Conservation (phyloP, 2,329 filamentous ascomycete genomes). For the Penicillium occitanis region DNA sequence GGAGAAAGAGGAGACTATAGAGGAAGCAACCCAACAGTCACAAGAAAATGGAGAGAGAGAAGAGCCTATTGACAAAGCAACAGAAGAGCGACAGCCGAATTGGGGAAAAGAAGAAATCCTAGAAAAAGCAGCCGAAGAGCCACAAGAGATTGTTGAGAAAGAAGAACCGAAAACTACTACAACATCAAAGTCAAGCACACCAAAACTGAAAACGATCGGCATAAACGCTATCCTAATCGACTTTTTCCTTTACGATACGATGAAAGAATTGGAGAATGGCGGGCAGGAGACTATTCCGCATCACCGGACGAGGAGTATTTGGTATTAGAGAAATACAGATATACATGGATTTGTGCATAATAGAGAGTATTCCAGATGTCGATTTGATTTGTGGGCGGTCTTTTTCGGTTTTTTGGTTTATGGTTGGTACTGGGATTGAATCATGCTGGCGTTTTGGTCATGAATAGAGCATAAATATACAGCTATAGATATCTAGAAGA, state of each 20-base stretch:
- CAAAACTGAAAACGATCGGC: slow-evolving; percentile 36
- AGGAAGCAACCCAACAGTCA: neutral
- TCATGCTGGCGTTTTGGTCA: neutral
- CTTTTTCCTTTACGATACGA: slow-evolving; percentile 94
- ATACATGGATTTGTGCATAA: slow-evolving; percentile 6
- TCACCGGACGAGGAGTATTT: slow-evolving; percentile 88
- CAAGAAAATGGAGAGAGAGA: slow-evolving; percentile 1
- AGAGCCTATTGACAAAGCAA: slow-evolving; percentile 12
- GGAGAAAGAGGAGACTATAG: slow-evolving; percentile 16
- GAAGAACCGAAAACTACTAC: neutral
- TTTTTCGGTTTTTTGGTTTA: neutral
- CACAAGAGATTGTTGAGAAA: neutral
- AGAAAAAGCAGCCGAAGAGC: slow-evolving; percentile 1
- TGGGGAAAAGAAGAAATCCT: neutral
- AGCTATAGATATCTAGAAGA: neutral
- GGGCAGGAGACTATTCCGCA: slow-evolving; percentile 64
- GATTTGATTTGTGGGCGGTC: neutral
- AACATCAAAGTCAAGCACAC: neutral
- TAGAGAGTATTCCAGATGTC: neutral
- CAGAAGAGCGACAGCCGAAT: neutral
- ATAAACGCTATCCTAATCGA: slow-evolving; percentile 92
- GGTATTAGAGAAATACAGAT: slow-evolving; percentile 62
- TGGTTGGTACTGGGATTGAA: neutral
- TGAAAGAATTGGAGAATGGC: slow-evolving; percentile 76
- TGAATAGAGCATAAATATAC: neutral